These are phyloP conservation scores for Arthrobotrys pseudoclavata DNA, from an alignment of 2,329 filamentous ascomycete genomes.

Conservation along the genomic window DNA sequence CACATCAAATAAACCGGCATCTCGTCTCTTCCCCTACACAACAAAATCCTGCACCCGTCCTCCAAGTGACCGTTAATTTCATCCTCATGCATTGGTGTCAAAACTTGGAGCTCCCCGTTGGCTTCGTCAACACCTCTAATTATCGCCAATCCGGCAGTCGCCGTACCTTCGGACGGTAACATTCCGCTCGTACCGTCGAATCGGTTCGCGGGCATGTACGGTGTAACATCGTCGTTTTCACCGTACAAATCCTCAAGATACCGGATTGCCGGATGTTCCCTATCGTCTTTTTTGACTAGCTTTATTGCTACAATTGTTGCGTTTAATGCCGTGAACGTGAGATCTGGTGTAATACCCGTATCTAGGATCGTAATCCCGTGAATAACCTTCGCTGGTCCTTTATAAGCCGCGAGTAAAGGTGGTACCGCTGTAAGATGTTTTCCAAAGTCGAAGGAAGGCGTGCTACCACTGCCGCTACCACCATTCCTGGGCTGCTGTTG, in stretches of 20 bases:
- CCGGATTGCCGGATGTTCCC: conserved; percentile 59
- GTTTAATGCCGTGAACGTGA: conserved; percentile 76
- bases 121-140: conserved; percentile 77
- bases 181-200: conserved; percentile 75
- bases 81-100: conserved; percentile 72
- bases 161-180: conserved; percentile 70
- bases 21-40: conserved; percentile 78
- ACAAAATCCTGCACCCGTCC: conserved; percentile 71
- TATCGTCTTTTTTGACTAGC: conserved; percentile 70
- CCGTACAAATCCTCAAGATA: conserved; percentile 56
- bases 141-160: conserved; percentile 75
- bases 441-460: conserved; percentile 64
- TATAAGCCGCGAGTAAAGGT: conserved; percentile 76
- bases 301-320: conserved; percentile 79
- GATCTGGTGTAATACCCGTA: conserved; percentile 72
- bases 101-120: conserved; percentile 72
- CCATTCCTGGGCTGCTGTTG: conserved; percentile 19
- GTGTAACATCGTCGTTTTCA: conserved; percentile 61
- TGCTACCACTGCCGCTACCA: background rate
- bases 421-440: conserved; percentile 72
- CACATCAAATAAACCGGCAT: conserved; percentile 74
- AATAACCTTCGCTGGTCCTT: conserved; percentile 70
- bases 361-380: conserved; percentile 78
- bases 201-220: conserved; percentile 39
- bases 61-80: conserved; percentile 67